Percentiles rank a stretch among this genome's conserved stretches.
Conservation (phyloP, 257 asterid genomes). For the Capsicum rhomboideum region DNA sequence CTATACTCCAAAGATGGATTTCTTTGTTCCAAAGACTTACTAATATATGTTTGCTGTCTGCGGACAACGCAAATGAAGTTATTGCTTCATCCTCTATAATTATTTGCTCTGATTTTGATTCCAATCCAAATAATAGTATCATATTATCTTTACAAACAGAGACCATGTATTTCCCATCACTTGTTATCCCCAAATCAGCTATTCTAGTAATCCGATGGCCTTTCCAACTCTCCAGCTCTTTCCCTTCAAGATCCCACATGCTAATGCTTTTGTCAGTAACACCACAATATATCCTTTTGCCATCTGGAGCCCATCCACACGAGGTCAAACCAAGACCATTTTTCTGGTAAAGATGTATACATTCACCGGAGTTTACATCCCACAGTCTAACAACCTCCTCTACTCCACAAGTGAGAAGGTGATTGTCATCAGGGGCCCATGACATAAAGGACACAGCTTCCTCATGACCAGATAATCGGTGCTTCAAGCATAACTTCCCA, state of each 20-base stretch:
- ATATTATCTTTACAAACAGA: conserved; percentile 55
- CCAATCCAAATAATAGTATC: conserved; percentile 66
- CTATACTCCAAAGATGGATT: conserved; percentile 86
- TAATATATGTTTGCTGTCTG: conserved; percentile 60
- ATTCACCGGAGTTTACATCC: conserved; percentile 72
- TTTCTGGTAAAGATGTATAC: conserved; percentile 59
- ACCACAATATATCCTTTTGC: conserved; percentile 59
- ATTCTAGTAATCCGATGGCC: conserved; percentile 58
- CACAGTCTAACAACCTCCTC: conserved; percentile 83
- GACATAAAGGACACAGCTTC: conserved; percentile 67
- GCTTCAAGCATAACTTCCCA: conserved; percentile 43
- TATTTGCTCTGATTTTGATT: conserved; percentile 50
- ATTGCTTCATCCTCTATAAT: conserved; percentile 72
- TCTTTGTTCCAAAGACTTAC: conserved; percentile 66
- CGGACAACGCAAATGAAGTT: conserved; percentile 63
- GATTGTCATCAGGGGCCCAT: conserved; percentile 74
- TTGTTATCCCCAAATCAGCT: conserved; percentile 63
- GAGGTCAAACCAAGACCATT: conserved; percentile 69
- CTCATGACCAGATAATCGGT: conserved; percentile 50
- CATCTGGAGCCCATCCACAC: conserved; percentile 83
- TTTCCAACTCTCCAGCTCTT: conserved; percentile 76
- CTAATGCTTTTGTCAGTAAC: conserved; percentile 69
- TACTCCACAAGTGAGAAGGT: conserved; percentile 81
- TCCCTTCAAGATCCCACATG: conserved; percentile 86
- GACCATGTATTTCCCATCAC: conserved; percentile 58